Percentiles rank a stretch among this genome's conserved stretches.
Evolutionary conservation across 2,329 filamentous ascomycete genomes (phyloP).

Genomic region (Hypoxylon sp.): DNA sequence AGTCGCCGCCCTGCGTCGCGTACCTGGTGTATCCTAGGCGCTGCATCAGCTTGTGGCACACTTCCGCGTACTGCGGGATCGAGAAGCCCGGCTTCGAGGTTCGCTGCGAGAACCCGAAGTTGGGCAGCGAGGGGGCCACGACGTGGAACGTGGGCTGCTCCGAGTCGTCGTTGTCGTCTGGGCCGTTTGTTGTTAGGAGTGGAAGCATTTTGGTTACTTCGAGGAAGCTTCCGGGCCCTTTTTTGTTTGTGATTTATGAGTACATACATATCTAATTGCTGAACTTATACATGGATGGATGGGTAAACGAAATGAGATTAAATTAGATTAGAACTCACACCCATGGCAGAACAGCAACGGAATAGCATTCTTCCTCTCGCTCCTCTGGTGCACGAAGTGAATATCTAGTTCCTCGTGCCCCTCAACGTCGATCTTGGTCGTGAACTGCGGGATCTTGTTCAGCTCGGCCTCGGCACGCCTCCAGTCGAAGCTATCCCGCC

Average conservation of each 20-base stretch:
- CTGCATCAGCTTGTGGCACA: constrained; percentile 67
- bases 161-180: constrained; percentile 33
- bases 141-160: constrained; percentile 53
- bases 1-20: constrained; percentile 70
- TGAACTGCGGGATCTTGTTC: constrained; percentile 69
- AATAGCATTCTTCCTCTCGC: constrained; percentile 53
- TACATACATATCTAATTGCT: no score
- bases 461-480: constrained; percentile 64
- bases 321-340: constrained; percentile 26
- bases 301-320: no score
- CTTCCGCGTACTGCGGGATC: constrained; percentile 65
- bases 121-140: constrained; percentile 57
- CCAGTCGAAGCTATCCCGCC: constrained; percentile 69
- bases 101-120: constrained; percentile 53
- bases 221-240: constrained; percentile 66
- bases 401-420: constrained; percentile 68
- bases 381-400: constrained; percentile 68
- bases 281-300: not conserved
- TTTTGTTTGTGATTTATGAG: not conserved
- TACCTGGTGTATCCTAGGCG: constrained; percentile 67
- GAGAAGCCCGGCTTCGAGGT: constrained; percentile 61
- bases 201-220: constrained; percentile 66
- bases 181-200: constrained; percentile 39
- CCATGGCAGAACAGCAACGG: constrained; percentile 44
- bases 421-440: constrained; percentile 60